phyloP scores from a whole-genome alignment of 371 early-diverging fungal genomes.

The Syncephalastrum contaminatum region DNA sequence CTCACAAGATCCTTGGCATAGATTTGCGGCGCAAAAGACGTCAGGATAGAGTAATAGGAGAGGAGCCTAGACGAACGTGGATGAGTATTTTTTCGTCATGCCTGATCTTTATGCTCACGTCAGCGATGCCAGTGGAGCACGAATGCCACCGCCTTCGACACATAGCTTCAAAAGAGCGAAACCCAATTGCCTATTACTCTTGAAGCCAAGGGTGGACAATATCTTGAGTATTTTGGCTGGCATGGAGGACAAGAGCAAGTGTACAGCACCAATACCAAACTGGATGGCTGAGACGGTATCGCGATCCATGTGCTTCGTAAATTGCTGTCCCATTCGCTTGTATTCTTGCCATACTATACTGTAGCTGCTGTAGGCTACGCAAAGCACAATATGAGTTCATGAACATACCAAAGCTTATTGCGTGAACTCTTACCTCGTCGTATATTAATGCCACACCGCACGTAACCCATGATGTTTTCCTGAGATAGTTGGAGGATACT shows the following conservation, averaged over 20 bases:
- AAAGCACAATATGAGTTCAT: not conserved
- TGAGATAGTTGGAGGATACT: conserved; percentile 59
- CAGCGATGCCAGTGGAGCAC: conserved; percentile 58
- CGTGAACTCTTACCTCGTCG: conserved; percentile 49
- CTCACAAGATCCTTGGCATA: conserved; percentile 38
- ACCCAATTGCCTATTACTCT: conserved; percentile 57
- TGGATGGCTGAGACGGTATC: conserved; percentile 50
- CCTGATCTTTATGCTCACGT: conserved; percentile 34
- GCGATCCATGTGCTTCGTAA: conserved; percentile 42
- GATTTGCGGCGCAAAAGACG: conserved; percentile 49
- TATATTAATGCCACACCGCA: conserved; percentile 60
- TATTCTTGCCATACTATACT: conserved; percentile 52
- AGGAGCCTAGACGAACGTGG: conserved; percentile 24
- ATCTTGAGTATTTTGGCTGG: conserved; percentile 57
- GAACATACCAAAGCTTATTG: not conserved
- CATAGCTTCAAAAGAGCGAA: conserved; percentile 56
- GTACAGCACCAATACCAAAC: conserved; percentile 61
- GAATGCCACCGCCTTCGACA: conserved; percentile 54
- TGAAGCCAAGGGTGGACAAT: conserved; percentile 54
- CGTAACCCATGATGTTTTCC: conserved; percentile 54
- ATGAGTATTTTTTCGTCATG: not conserved
- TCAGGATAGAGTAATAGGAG: conserved; percentile 51
- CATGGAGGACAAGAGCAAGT: conserved; percentile 58
- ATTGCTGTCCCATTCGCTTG: conserved; percentile 50
- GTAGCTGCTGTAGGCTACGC: conserved; percentile 43